Evolutionary conservation across 139 green algal genomes (phyloP).

Genomic region (Tetradesmus lagerheimii): DNA sequence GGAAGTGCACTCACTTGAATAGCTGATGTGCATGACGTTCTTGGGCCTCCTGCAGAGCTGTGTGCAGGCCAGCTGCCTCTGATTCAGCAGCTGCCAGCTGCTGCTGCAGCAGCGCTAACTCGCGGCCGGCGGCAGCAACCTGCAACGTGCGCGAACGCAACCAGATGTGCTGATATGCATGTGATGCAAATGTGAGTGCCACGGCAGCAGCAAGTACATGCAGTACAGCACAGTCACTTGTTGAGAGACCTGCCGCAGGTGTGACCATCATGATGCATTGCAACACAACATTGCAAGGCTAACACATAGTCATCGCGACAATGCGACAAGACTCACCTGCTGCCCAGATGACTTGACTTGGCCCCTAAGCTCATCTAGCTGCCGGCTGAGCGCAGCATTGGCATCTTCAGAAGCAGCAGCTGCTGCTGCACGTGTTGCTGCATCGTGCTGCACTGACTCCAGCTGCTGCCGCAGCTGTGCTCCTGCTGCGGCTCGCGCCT

Average conservation of each 20-base stretch:
- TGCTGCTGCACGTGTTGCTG: background rate
- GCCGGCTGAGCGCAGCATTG: background rate
- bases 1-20: conserved; percentile 52
- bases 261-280: too few species aligned
- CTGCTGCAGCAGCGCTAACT: conserved; percentile 37
- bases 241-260: too few species aligned
- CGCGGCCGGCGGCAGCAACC: background rate
- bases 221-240: background rate
- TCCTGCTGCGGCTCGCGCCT: background rate
- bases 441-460: conserved; percentile 28
- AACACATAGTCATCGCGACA: too few species aligned
- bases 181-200: background rate
- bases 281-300: too few species aligned
- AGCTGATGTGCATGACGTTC: conserved; percentile 64
- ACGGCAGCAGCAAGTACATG: background rate
- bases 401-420: conserved; percentile 4
- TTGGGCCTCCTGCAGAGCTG: conserved; percentile 49
- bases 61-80: conserved; percentile 54
- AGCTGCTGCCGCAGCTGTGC: conserved; percentile 22
- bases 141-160: background rate
- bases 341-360: conserved; percentile 8
- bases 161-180: too few species aligned
- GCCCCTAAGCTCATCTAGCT: conserved; percentile 49
- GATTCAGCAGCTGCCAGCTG: conserved; percentile 47
- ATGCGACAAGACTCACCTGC: background rate